Base-by-base conservation (phyloP, 495 filamentous ascomycete genomes). In the Venustampulla echinocandica region DNA sequence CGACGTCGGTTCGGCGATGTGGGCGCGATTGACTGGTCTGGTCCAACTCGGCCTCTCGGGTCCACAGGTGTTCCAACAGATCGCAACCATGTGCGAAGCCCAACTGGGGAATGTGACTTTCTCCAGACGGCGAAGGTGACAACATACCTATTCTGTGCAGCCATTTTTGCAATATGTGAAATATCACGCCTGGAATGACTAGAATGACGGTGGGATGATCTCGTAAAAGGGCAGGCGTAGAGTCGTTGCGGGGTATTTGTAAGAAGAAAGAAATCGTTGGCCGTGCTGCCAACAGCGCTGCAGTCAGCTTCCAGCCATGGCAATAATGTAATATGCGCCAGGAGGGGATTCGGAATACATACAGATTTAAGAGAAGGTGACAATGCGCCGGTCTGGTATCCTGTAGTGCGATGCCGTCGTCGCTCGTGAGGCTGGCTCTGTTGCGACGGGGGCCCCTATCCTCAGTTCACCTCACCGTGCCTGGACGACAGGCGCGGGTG, bases 71-170 rank as follows among this genome's bases (percentile, higher is more conserved):
- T 55, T 47, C 51, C 47, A 30, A 50, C 23, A 39, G 17, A 28
- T 33, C 52, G 53, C 46, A 45, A 52, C 53, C 37, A 41, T 14
- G 24, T 14, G 27, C 30, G 42, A 50, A n/a, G n/a, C n/a, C n/a
- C n/a, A n/a, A n/a, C n/a, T n/a, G n/a, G n/a, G n/a, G n/a, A n/a
- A n/a, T n/a, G n/a, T n/a, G n/a, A n/a, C n/a, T 47, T 46, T 42
- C 41, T 41, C 47, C 44, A 33, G 42, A 44, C 20, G 19, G 36
- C 7, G 1, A 18, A 45, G 20, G 34, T 17, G 22, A 27, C 7
- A 25, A 41, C 52, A 18, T 43, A 55, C 52, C 46, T 55, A n/a
- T 56, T 49, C 44, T 55, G 52, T n/a, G 52, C 47, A 47, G 56
- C 43, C 56, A 59, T 59, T 25, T 46, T 52, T 36, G 48, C 40